Conservation (phyloP, 2,329 filamentous ascomycete genomes). For the Pseudofabraea citricarpa region DNA sequence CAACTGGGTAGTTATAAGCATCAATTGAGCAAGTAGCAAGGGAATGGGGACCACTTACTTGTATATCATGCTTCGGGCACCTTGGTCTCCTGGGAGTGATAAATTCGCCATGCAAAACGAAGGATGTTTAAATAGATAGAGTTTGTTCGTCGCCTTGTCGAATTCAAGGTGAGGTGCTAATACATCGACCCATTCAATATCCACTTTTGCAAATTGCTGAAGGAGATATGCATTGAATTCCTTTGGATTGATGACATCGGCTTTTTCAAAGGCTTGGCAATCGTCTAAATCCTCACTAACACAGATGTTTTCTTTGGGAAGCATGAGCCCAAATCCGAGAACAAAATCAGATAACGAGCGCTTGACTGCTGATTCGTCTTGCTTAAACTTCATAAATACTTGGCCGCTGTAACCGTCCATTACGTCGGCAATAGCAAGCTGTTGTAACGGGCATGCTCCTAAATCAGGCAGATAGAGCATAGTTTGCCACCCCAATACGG, state of each 20-base stretch:
- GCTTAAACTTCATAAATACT: neutral
- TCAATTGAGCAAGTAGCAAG: no score
- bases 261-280: neutral
- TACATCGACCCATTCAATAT: conserved; percentile 2
- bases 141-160: conserved; percentile 3
- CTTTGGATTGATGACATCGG: neutral
- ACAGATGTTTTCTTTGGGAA: neutral
- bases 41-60: neutral
- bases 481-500: conserved; percentile 4
- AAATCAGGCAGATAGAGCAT: conserved; percentile 4
- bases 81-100: neutral
- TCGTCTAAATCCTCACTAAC: neutral
- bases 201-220: neutral
- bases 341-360: neutral
- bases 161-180: conserved; percentile 3
- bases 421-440: conserved; percentile 1
- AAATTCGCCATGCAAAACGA: conserved; percentile 4
- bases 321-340: neutral
- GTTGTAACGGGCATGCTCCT: conserved; percentile 1
- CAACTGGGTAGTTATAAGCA: no score
- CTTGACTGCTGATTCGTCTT: neutral
- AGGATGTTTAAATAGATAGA: conserved; percentile 1
- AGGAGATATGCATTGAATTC: neutral
- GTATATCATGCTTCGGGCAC: neutral
- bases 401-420: neutral